These are phyloP conservation scores for Pestalotiopsis sp. DNA, from an alignment of 2,329 filamentous ascomycete genomes.

Conservation along the genomic window DNA sequence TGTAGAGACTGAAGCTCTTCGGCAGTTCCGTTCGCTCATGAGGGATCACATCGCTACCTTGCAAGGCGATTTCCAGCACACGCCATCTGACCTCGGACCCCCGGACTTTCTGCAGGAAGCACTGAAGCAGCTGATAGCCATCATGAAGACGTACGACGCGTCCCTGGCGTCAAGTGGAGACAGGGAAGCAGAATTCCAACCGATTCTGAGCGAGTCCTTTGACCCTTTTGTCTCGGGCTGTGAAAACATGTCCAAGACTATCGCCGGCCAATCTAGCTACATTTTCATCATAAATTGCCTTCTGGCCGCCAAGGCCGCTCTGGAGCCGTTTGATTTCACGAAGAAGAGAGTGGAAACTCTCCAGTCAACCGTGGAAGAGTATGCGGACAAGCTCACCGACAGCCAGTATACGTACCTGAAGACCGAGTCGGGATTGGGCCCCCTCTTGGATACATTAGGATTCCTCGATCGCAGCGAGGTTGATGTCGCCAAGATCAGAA, in stretches of 20 bases:
- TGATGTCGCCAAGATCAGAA: conserved; percentile 57
- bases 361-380: conserved; percentile 55
- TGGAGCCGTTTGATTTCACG: conserved; percentile 68
- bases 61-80: conserved; percentile 71
- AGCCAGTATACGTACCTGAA: conserved; percentile 76
- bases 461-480: conserved; percentile 37
- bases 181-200: conserved; percentile 70
- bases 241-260: conserved; percentile 65
- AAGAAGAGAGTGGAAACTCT: conserved; percentile 57
- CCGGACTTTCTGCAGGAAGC: conserved; percentile 82
- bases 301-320: conserved; percentile 55
- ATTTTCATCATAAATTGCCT: conserved; percentile 78
- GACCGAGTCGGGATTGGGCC: conserved; percentile 71
- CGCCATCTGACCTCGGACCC: conserved; percentile 72
- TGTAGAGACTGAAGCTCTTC: conserved; percentile 76
- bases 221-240: conserved; percentile 85
- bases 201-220: conserved; percentile 76
- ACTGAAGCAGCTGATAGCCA: conserved; percentile 73
- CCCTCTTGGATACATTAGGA: conserved; percentile 62
- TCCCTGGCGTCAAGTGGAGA: conserved; percentile 66
- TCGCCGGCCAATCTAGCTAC: conserved; percentile 61
- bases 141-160: conserved; percentile 87
- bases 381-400: conserved; percentile 61
- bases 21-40: conserved; percentile 81
- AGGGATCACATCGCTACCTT: conserved; percentile 77